These are phyloP conservation scores for Fusarium duplospermum DNA, from an alignment of 2,329 filamentous ascomycete species.

Conservation along the genomic window DNA sequence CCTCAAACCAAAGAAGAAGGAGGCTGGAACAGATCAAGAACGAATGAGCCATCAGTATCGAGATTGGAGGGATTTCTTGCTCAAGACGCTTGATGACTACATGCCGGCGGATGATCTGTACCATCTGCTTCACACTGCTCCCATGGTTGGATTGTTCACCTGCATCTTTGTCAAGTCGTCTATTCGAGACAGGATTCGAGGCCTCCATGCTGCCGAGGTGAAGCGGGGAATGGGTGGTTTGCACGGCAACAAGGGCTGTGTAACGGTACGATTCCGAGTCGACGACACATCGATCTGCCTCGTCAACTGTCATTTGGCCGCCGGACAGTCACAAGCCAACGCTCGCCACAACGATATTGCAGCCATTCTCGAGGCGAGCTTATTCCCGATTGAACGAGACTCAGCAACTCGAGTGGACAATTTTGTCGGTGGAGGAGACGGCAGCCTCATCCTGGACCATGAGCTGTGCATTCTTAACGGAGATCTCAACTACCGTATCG, in stretches of 20 bases:
- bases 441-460: conserved; percentile 93
- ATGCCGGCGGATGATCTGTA: conserved; percentile 84
- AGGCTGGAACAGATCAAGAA: conserved; percentile 82
- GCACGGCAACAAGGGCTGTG: conserved; percentile 96
- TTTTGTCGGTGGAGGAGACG: conserved; percentile 92
- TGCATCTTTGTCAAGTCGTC: conserved; percentile 93
- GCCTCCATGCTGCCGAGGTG: conserved; percentile 83
- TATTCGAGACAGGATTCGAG: conserved; percentile 79
- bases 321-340: conserved; percentile 89
- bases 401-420: conserved; percentile 76
- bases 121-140: conserved; percentile 84
- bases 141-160: conserved; percentile 93
- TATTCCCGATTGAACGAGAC: conserved; percentile 80
- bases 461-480: conserved; percentile 98
- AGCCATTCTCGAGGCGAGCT: conserved; percentile 83
- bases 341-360: conserved; percentile 94
- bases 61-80: conserved; percentile 93
- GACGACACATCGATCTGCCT: conserved; percentile 97
- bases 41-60: conserved; percentile 98
- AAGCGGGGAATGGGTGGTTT: conserved; percentile 96
- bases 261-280: conserved; percentile 90
- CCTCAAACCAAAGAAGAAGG: conserved; percentile 90
- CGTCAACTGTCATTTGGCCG: conserved; percentile 96
- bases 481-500: conserved; percentile 97
- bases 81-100: conserved; percentile 83